phyloP scores from a whole-genome alignment of 2,329 filamentous ascomycete genomes.

The Venturia nashicola region DNA sequence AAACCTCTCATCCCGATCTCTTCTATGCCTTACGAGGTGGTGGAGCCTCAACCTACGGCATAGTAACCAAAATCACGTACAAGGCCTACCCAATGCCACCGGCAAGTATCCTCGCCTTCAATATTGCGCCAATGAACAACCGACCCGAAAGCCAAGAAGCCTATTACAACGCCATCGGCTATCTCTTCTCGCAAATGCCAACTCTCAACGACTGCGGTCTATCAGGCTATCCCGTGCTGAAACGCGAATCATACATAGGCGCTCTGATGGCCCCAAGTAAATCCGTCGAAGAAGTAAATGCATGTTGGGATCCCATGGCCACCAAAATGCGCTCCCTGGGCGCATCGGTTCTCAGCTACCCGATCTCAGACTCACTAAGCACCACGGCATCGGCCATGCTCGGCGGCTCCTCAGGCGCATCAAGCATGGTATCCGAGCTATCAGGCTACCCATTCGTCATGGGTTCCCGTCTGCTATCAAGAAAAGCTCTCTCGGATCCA shows the following conservation, averaged over 20 bases:
- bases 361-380: neutral
- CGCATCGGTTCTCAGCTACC: neutral
- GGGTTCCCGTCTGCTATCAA: conserved; percentile 1
- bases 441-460: conserved; percentile 1
- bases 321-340: neutral
- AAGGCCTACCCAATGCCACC: conserved; percentile 18
- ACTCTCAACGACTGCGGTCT: conserved; percentile 9
- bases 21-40: conserved; percentile 28
- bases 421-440: neutral
- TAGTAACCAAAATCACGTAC: conserved; percentile 23
- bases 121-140: neutral
- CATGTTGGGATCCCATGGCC: conserved; percentile 2
- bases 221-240: conserved; percentile 4
- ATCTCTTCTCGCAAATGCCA: conserved; percentile 5
- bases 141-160: neutral
- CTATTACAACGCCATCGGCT: conserved; percentile 9
- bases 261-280: conserved; percentile 2
- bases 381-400: neutral
- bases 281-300: conserved; percentile 1
- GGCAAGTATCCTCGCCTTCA: neutral
- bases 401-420: neutral
- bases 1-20: conserved; percentile 23
- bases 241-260: neutral
- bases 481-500: neutral
- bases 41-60: conserved; percentile 24